Base-by-base conservation (phyloP, 163 green algal species). In the Coccomyxa subellipsoidea region DNA sequence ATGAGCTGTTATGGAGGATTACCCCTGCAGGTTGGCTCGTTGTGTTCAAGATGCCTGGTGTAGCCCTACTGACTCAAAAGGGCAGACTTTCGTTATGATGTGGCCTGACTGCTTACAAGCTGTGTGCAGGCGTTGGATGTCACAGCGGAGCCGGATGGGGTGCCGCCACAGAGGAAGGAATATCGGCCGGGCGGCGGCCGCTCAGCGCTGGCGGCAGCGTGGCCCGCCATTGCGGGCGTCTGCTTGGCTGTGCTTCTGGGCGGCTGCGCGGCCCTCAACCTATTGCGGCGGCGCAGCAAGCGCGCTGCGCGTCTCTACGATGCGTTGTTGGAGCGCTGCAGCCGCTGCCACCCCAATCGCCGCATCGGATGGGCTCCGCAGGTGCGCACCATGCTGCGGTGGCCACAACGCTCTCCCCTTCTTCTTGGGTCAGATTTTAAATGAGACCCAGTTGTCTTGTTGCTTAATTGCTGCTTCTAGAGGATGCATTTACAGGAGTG, bases 41-140 rank as follows among this genome's bases (percentile, higher is more conserved):
- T n/a, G n/a, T n/a, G n/a, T n/a, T n/a, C n/a, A n/a, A n/a, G n/a
- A n/a, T n/a, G n/a, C n/a, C n/a, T n/a, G n/a, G n/a, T n/a, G n/a
- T n/a, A n/a, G n/a, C n/a, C n/a, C n/a, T n/a, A n/a, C n/a, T n/a
- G n/a, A n/a, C n/a, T n/a, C n/a, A n/a, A n/a, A n/a, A n/a, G n/a
- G n/a, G n/a, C n/a, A n/a, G n/a, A n/a, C n/a, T n/a, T n/a, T n/a
- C n/a, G n/a, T n/a, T n/a, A n/a, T n/a, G n/a, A n/a, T n/a, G n/a
- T n/a, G n/a, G n/a, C n/a, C n/a, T n/a, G n/a, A n/a, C n/a, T n/a
- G n/a, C n/a, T n/a, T n/a, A n/a, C n/a, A n/a, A n/a, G n/a, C n/a
- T n/a, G n/a, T n/a, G n/a, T n/a, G 77, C 84, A 87, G 84, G 84
- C 84, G 25, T 39, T 88, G 53, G 81, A 84, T 69, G 84, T 88